Base-by-base conservation (phyloP, 164 flowering plant genomes). In the Piper longum region DNA sequence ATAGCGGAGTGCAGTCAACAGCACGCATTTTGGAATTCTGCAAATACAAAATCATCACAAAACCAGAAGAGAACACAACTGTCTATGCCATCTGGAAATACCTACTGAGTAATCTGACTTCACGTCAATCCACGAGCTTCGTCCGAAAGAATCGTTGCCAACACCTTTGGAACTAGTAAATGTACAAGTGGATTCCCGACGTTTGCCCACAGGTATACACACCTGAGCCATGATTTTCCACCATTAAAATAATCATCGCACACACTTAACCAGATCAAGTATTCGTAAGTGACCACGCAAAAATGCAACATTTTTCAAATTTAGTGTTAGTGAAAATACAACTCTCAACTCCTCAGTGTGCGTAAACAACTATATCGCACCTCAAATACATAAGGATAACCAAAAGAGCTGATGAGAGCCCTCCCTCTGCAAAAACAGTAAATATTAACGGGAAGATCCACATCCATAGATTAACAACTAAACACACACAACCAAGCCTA, bases 341-440 rank as follows among this genome's bases (percentile, higher is more conserved):
- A 17, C 13, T 55, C 59, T n/a, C 54, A 26, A 42, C 66, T 17
- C 13, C 16, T 7, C 26, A 41, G 3, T 26, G 41, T 4, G 36
- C 2, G 36, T 12, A 41, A 26, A 3, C 11, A 26, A 26, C 36
- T 26, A 26, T 26, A 26, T 26, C 36, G 41, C 18, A 67, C 70
- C 60, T 70, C 68, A 39, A 64, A 64, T 39, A 40, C n/a, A 17
- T 45, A 43, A 4, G 71, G 62, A 43, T 70, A 66, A 4, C 72
- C 67, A 58, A 72, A 18, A 14, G 56, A 74, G 52, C 70, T 62
- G 64, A 69, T 11, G 62, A 56, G 58, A 64, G 62, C 51, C 63
- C 72, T 76, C 43, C 57, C 44, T 54, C 81, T 76, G 79, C 16
- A 71, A 69, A 19, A 19, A 43, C 17, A 62, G 6, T 36, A 68